Evolutionary conservation across 345 rosid genomes (phyloP).

Genomic region (Melaleuca alternifolia): DNA sequence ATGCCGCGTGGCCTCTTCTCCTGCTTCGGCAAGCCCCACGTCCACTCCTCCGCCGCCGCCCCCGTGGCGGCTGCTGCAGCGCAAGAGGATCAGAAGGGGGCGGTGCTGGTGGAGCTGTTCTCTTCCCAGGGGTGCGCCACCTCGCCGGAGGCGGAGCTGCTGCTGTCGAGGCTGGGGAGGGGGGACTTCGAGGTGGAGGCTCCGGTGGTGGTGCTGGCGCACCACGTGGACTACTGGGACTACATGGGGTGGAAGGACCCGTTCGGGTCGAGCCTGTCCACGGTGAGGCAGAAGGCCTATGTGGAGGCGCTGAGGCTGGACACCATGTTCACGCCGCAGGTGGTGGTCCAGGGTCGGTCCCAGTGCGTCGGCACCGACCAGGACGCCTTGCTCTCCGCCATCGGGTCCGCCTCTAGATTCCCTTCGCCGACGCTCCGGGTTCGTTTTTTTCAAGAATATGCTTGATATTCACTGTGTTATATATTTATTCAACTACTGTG

Average conservation of each 20-base stretch:
- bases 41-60: not conserved
- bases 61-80: slow-evolving; percentile 10
- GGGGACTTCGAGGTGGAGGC: slow-evolving; percentile 61
- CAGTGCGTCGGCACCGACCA: slow-evolving; percentile 64
- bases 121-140: slow-evolving; percentile 84
- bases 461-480: not conserved
- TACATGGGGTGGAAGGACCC: slow-evolving; percentile 95
- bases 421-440: slow-evolving; percentile 65
- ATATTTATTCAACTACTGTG: not conserved
- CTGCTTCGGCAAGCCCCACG: slow-evolving; percentile 43
- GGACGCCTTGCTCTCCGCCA: slow-evolving; percentile 41
- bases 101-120: slow-evolving; percentile 74
- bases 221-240: slow-evolving; percentile 91
- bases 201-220: slow-evolving; percentile 56
- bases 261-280: slow-evolving; percentile 60
- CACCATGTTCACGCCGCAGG: slow-evolving; percentile 84
- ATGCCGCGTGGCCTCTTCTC: slow-evolving; percentile 56
- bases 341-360: slow-evolving; percentile 63
- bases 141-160: slow-evolving; percentile 78
- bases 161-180: slow-evolving; percentile 78
- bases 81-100: slow-evolving; percentile 36
- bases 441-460: not conserved
- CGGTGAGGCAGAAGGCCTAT: slow-evolving; percentile 85
- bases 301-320: slow-evolving; percentile 74
- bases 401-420: slow-evolving; percentile 49